phyloP scores from a whole-genome alignment of 78 protist species.

The Dictyostelium purpureum region DNA sequence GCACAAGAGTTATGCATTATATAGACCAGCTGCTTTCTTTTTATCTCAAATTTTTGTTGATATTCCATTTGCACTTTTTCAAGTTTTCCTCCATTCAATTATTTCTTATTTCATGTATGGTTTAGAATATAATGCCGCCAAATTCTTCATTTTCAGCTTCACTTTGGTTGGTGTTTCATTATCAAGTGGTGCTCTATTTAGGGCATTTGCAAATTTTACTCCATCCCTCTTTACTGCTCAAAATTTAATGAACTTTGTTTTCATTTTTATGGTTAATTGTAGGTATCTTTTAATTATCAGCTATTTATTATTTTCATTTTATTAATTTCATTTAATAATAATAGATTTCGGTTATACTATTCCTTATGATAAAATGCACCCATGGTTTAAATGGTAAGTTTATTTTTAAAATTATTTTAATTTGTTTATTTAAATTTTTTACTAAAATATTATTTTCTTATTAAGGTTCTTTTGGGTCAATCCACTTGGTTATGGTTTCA shows the following conservation, averaged over 20 bases:
- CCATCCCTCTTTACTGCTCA: constrained; percentile 51
- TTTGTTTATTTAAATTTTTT: not conserved
- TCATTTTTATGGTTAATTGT: constrained; percentile 44
- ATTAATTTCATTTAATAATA: too few species aligned
- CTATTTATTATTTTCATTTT: too few species aligned
- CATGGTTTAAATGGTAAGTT: constrained; percentile 57
- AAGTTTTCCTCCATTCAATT: constrained; percentile 28
- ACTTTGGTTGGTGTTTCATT: constrained; percentile 23
- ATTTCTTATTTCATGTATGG: constrained; percentile 70
- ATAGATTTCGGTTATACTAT: constrained; percentile 41
- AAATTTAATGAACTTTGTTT: constrained; percentile 29
- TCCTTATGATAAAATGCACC: constrained; percentile 61
- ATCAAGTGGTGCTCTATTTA: constrained; percentile 16
- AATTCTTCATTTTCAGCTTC: constrained; percentile 50
- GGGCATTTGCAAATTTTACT: constrained; percentile 46
- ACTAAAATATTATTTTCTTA: not conserved
- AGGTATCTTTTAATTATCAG: too few species aligned
- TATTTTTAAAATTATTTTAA: not conserved
- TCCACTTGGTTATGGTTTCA: constrained; percentile 56
- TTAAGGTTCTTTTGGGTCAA: constrained; percentile 42
- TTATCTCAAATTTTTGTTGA: constrained; percentile 51
- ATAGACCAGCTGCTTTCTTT: constrained; percentile 51
- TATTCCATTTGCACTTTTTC: constrained; percentile 32
- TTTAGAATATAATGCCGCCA: constrained; percentile 35
- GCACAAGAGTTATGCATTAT: constrained; percentile 64